Base-by-base conservation (phyloP, 2,329 filamentous ascomycete species). In the Huntiella decipiens region DNA sequence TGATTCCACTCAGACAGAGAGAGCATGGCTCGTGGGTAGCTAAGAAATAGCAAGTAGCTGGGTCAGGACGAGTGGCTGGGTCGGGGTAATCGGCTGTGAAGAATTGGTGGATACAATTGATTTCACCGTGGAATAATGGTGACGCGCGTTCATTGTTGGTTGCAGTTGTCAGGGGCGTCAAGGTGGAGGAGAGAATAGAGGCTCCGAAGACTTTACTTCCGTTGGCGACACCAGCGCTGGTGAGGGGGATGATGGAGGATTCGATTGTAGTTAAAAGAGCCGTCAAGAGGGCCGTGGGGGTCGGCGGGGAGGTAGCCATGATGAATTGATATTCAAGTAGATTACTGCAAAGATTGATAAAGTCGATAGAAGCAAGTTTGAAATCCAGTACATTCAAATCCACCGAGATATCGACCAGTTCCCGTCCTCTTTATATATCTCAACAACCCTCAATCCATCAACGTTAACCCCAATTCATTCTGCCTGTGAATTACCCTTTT, bases 91-190 rank as follows among this genome's bases (percentile, higher is more conserved):
- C 53, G 1, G 55, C 54, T 0, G 62, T 61, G 57, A 71, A 74
- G 60, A 74, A 74, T 31, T 66, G 58, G 53, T 73, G 70, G 56
- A 75, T 73, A 61, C 71, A 74, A 56, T 73, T 71, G 56, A 74
- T 72, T 52, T 75, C 71, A 50, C 71, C 71, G 55, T 74, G 71
- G 6, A 74, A 61, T 3, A 74, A 61, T 2, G 71, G 71, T 4
- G 71, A 74, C 1, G 55, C 56, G 8, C 62, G 62, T 55, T 74
- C 71, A 56, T 74, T 66, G 60, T 75, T 75, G 39, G 69, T 74
- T 7, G 70, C 63, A 4, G 70, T 64, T 0, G 66, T 70, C 11
- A 68, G 56, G 2, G 66, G 60, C 0, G 52, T 38, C 4, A 74
- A 63, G 12, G 54, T 55, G 2, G 56, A 41, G 5, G 61, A 59